Evolutionary conservation across 1,284 basidiomycete species (phyloP), one percentile per base, ranked within the genome.

Genomic region (Microbotryomycetes sp.): DNA sequence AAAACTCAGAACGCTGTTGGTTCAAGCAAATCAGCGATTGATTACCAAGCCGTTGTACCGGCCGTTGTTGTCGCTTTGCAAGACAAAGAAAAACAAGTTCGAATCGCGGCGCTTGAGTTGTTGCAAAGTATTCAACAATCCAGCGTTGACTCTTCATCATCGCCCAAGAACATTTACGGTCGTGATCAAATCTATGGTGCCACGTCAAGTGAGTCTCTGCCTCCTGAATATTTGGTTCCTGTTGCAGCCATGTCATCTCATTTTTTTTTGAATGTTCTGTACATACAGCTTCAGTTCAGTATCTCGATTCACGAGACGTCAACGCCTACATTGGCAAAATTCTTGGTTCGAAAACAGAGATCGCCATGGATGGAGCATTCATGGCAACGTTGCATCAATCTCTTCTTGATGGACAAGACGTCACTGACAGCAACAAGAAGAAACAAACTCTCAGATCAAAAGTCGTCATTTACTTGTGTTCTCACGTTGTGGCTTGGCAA

Each of bases 41-140:
- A 97, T 75, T 94, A 93, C 79, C 94, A 97, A 77, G 86, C 86
- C 0, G 79, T 93, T 15, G 72, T 97, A 1, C 93, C 92, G 0
- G 80, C 85, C 0, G 72, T 96, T 14, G 77, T 97, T 1, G 79
- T 87, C 9, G 83, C 84, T 3, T 71, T 94, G 3, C 80, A 83
- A 66, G 76, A 84, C 68, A 60, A 71, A 0, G 81, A 83, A 52
- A 80, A 74, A 58, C 66, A 73, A 4, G 76, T 86, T 16, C 81
- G 91, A 25, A 77, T 80, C 54, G 84, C 83, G 25, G 86, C 86
- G 5, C 73, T 86, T n/a, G 81, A 81, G 51, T 84, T 85, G 51
- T 74, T 97, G 19, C 79, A 79, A 4, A n/a, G n/a, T n/a, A n/a
- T n/a, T n/a, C n/a, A n/a, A n/a, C n/a, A n/a, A n/a, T n/a, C n/a